Conservation (phyloP, 441 rosid species). For the Mallotus repandus region DNA sequence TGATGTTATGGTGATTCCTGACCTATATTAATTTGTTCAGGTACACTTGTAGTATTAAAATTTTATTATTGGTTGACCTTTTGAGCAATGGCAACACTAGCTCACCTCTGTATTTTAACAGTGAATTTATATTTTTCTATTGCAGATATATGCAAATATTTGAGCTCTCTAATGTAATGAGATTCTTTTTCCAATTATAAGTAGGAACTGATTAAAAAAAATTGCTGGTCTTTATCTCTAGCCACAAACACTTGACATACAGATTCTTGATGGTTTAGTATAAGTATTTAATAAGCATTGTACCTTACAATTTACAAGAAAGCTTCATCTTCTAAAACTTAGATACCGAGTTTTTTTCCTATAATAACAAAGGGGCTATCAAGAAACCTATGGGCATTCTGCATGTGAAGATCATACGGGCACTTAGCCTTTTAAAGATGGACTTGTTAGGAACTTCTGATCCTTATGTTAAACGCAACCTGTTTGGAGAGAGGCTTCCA, state of each 20-base stretch:
- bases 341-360: too few species aligned
- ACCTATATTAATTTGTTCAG: slow-evolving; percentile 83
- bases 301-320: too few species aligned
- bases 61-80: too few species aligned
- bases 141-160: neutral
- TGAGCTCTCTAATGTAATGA: neutral
- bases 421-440: slow-evolving; percentile 61
- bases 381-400: slow-evolving; percentile 83
- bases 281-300: slow-evolving; percentile 37
- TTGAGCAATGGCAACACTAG: neutral
- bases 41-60: slow-evolving; percentile 20
- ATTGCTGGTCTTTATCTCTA: slow-evolving; percentile 68
- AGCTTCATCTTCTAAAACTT: too few species aligned
- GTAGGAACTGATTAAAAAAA: slow-evolving; percentile 62
- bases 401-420: slow-evolving; percentile 70
- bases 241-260: slow-evolving; percentile 71
- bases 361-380: slow-evolving; percentile 34
- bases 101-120: neutral
- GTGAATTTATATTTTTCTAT: too few species aligned
- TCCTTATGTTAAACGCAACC: slow-evolving; percentile 73
- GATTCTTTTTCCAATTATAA: slow-evolving; percentile 9
- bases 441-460: slow-evolving; percentile 78
- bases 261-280: slow-evolving; percentile 67
- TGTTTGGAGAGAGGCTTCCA: slow-evolving; percentile 64
- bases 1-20: slow-evolving; percentile 90